A percentile compares a stretch with the other conserved stretches of the same genome.
Evolutionary conservation across 108 stramenopile genomes (phyloP).

Genomic region (Discostella pseudostelligera): DNA sequence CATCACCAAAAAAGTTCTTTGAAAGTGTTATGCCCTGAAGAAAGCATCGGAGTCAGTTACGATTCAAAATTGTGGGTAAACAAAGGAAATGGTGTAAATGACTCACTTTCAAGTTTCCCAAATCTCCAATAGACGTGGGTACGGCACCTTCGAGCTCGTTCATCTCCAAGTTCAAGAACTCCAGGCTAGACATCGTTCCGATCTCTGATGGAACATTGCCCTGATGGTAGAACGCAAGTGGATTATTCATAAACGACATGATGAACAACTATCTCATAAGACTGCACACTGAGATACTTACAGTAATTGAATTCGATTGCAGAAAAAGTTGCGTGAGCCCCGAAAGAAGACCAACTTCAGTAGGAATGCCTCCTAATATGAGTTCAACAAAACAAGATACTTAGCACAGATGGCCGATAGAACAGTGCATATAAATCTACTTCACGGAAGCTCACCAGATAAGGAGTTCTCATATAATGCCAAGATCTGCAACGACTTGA

Average conservation of each 20-base stretch:
- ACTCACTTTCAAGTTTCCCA: conserved; percentile 31
- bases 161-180: conserved; percentile 17
- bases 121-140: conserved; percentile 42
- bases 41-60: not conserved
- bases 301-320: conserved; percentile 5
- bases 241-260: no score
- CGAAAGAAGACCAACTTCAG: conserved; percentile 6
- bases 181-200: conserved; percentile 1
- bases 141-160: conserved; percentile 35
- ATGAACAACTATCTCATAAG: no score
- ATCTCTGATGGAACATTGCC: conserved; percentile 16
- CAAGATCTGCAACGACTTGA: conserved; percentile 10
- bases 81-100: conserved; percentile 11
- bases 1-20: conserved; percentile 17
- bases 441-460: conserved; percentile 1
- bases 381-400: not conserved
- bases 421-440: not conserved
- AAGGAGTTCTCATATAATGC: conserved; percentile 18
- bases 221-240: no score
- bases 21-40: conserved; percentile 6
- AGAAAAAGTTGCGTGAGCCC: conserved; percentile 6
- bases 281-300: not conserved
- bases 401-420: not conserved
- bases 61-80: not conserved
- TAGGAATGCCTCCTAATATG: not conserved